Evolutionary conservation across 768 basidiomycete genomes (phyloP), one percentile per base, ranked within the genome.

Genomic region (Coprinopsis sp.): DNA sequence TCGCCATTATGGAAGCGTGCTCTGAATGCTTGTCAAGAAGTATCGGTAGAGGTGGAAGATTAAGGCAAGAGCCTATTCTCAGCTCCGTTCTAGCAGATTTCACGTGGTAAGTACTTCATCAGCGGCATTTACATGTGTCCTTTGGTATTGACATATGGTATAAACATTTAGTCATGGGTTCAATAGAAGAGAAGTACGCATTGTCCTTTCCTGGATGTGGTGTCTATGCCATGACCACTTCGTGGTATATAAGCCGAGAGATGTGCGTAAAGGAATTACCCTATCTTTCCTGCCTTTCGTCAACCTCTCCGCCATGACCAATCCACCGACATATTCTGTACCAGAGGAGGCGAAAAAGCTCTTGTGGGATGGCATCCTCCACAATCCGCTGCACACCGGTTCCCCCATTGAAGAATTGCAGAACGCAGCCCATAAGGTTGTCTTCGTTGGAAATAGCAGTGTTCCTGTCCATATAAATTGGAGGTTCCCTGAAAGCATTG

Each of bases 1-100:
- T 50, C 55, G 22, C 39, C 27, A 0, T 56, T 81, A 16, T 84
- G 82, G 82, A 72, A 67, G 54, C 61, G 76, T 41, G 82, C 82
- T 1, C 52, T 77, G 46, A 58, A 66, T 14, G 62, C 68, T 6
- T 74, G 72, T 45, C 54, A 54, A 2, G 62, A 68, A 33, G 63
- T 42, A n/a, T n/a, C n/a, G n/a, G n/a, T n/a, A n/a, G n/a, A 31
- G n/a, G n/a, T 8, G 30, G 30, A 31, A 31, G 30, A 31, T 31
- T 31, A 31, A 31, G 30, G n/a, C n/a, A n/a, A n/a, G n/a, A n/a
- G n/a, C n/a, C n/a, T n/a, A n/a, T n/a, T n/a, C n/a, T n/a, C n/a
- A n/a, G n/a, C n/a, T n/a, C n/a, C n/a, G n/a, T n/a, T n/a, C n/a
- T n/a, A n/a, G n/a, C n/a, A n/a, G n/a, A n/a, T n/a, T n/a, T n/a